Percentiles rank a stretch among this genome's conserved stretches.
These are phyloP conservation scores for Colletotrichum destructivum DNA, from an alignment of 2,329 filamentous ascomycete genomes.

Conservation along the genomic window DNA sequence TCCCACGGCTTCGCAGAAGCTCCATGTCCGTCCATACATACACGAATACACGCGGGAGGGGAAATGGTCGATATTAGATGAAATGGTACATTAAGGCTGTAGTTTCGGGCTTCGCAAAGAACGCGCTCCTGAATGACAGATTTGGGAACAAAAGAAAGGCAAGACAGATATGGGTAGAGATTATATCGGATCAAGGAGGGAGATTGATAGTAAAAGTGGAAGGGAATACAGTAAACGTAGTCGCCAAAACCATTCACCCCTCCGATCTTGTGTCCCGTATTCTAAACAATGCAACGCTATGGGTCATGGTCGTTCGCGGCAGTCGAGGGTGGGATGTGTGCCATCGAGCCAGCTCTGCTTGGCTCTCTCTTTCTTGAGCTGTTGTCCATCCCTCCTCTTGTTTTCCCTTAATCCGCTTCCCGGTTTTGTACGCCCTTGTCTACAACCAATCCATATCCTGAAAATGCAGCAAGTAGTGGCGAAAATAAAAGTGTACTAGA, in stretches of 20 bases:
- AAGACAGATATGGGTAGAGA: constrained; percentile 9
- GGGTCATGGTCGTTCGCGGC: constrained; percentile 35
- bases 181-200: constrained; percentile 21
- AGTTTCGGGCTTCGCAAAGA: neutral
- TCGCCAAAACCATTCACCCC: constrained; percentile 13
- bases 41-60: neutral
- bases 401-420: neutral
- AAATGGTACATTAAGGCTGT: constrained; percentile 5
- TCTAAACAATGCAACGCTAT: constrained; percentile 41
- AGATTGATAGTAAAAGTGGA: constrained; percentile 12
- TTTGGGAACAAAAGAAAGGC: neutral
- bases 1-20: neutral
- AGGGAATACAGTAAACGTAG: constrained; percentile 15
- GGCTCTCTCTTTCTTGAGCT: constrained; percentile 28
- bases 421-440: constrained; percentile 38
- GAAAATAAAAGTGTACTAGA: constrained; percentile 23
- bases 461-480: constrained; percentile 33
- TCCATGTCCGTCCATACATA: neutral
- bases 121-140: neutral
- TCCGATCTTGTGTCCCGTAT: constrained; percentile 20
- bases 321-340: constrained; percentile 27
- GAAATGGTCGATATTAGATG: neutral
- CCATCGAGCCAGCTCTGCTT: constrained; percentile 44
- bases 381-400: neutral
- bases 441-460: constrained; percentile 37